These are phyloP conservation scores for Urochloa ruziziensis DNA, from an alignment of 176 grass and related monocot species.

Conservation along the genomic window DNA sequence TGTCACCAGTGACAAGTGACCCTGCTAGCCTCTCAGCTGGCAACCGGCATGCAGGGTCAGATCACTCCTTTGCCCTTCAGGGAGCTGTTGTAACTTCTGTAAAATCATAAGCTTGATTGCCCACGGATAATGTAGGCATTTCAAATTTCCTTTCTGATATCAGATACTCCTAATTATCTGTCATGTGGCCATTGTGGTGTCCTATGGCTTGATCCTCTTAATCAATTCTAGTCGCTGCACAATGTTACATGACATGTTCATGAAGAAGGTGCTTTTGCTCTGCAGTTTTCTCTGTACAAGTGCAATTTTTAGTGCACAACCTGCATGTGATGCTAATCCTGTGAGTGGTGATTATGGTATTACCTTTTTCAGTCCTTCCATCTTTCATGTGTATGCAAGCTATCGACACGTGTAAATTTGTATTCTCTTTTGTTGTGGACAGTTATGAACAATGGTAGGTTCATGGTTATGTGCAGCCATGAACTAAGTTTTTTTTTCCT, in stretches of 20 bases:
- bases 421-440: too few relatives aligned
- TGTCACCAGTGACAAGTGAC: neutral
- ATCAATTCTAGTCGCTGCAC: neutral
- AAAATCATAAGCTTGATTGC: neutral
- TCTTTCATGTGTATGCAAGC: too few relatives aligned
- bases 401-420: too few relatives aligned
- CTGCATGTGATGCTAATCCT: too few relatives aligned
- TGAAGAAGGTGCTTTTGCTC: neutral
- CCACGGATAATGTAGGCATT: neutral
- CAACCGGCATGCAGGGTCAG: neutral
- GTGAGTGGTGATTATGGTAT: too few relatives aligned
- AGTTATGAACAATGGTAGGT: too few relatives aligned
- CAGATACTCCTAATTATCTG: neutral
- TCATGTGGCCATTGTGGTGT: neutral
- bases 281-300: neutral
- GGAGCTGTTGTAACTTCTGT: conserved; percentile 8
- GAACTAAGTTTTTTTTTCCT: too few relatives aligned
- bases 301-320: too few relatives aligned
- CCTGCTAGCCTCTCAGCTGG: neutral
- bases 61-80: neutral
- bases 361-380: too few relatives aligned
- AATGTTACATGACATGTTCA: neutral
- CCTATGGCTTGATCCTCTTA: neutral
- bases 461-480: too few relatives aligned
- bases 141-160: neutral